Evolutionary conservation across 106 monocot species (phyloP).

Genomic region (Alisma plantagoaquatica): DNA sequence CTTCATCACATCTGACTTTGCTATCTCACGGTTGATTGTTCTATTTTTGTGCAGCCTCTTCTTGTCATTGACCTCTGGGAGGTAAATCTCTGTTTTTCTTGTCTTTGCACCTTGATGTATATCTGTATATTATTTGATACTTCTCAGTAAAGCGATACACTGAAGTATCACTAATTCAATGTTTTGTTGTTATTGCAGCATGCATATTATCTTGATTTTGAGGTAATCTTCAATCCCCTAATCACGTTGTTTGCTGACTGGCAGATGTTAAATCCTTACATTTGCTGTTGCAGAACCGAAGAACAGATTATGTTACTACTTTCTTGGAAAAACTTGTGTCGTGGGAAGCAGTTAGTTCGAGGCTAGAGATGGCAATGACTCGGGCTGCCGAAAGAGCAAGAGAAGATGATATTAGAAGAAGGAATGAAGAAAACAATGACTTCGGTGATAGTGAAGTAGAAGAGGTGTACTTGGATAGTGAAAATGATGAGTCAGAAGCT

Average conservation of each 20-base stretch:
- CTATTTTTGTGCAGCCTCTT: constrained; percentile 57
- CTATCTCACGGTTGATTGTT: too few relatives aligned
- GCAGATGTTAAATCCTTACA: neutral
- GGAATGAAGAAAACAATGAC: constrained; percentile 8
- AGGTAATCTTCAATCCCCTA: constrained; percentile 25
- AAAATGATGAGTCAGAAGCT: constrained; percentile 29
- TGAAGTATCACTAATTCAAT: neutral
- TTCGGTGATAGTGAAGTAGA: constrained; percentile 8
- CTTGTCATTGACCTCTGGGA: constrained; percentile 85
- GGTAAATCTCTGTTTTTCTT: too few relatives aligned
- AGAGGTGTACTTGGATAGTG: constrained; percentile 50
- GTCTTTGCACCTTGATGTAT: neutral
- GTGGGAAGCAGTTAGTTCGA: constrained; percentile 55
- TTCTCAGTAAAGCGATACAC: neutral
- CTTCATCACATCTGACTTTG: too few relatives aligned
- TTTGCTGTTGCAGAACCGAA: constrained; percentile 32
- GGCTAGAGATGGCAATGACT: constrained; percentile 40
- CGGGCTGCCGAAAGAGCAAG: constrained; percentile 27
- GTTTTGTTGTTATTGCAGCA: constrained; percentile 30
- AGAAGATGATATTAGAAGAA: constrained; percentile 15
- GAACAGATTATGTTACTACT: constrained; percentile 40
- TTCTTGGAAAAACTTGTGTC: constrained; percentile 71
- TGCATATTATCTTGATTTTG: constrained; percentile 82
- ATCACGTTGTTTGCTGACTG: neutral
- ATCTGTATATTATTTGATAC: neutral